Conservation (phyloP, 805 yeast species). For the Starmerella apis region DNA sequence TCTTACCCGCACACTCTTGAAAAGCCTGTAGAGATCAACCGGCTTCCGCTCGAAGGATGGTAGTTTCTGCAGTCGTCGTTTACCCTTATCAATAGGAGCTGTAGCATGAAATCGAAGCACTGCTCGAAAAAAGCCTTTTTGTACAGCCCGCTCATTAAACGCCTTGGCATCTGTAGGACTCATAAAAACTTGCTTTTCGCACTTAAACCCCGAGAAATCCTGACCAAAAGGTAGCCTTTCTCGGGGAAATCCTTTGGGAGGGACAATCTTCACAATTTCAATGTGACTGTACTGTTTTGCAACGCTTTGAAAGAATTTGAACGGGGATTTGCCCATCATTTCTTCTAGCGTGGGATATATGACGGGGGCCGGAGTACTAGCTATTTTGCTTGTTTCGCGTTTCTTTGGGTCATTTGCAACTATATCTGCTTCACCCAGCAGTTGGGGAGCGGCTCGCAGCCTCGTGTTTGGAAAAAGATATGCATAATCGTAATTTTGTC, state of each 20-base stretch:
- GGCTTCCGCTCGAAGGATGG: constrained; percentile 61
- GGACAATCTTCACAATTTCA: constrained; percentile 12
- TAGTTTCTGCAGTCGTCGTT: constrained; percentile 23
- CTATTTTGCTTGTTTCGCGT: neutral
- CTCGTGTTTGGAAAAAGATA: neutral
- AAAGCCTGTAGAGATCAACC: constrained; percentile 52
- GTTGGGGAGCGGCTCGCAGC: neutral
- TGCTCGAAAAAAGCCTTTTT: constrained; percentile 16
- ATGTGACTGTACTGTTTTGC: neutral
- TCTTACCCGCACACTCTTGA: constrained; percentile 46
- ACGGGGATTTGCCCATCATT: neutral
- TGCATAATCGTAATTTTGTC: neutral
- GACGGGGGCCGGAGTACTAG: constrained; percentile 6
- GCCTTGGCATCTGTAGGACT: neutral
- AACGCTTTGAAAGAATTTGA: neutral
- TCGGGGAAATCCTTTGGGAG: neutral
- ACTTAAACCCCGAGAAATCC: constrained; percentile 10
- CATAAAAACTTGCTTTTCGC: constrained; percentile 7
- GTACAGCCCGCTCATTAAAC: constrained; percentile 6
- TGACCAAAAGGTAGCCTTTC: constrained; percentile 8
- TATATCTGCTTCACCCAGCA: neutral
- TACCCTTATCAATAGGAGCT: neutral
- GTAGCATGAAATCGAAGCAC: constrained; percentile 14
- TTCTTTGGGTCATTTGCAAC: neutral
- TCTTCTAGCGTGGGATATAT: constrained; percentile 2